phyloP scores from a whole-genome alignment of 2,329 filamentous ascomycete genomes.

The Fusarium sp. region DNA sequence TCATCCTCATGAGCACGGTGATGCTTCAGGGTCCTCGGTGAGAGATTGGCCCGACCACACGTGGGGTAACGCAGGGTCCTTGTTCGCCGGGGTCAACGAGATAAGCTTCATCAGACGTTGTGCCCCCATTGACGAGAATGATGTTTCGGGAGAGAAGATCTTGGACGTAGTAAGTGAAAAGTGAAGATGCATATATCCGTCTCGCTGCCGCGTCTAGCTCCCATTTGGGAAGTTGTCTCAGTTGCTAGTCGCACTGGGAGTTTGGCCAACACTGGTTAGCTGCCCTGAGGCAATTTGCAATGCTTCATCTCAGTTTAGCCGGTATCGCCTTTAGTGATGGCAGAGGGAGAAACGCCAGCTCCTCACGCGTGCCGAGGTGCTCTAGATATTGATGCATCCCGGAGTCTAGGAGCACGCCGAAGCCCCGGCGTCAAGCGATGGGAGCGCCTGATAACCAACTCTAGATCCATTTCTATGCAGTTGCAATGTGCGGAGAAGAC shows the following conservation, averaged over 20 bases:
- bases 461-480: slow-evolving; percentile 9
- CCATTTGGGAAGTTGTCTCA: background rate
- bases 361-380: background rate
- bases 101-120: background rate
- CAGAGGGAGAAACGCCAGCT: background rate
- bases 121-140: background rate
- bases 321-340: background rate
- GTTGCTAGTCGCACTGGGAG: background rate
- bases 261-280: background rate
- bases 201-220: background rate
- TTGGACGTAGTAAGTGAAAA: background rate
- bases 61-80: slow-evolving; percentile 13
- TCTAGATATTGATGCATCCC: background rate
- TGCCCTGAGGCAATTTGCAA: background rate
- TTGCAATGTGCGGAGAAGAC: background rate
- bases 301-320: background rate
- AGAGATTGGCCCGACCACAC: slow-evolving; percentile 7
- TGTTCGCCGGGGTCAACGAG: background rate
- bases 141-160: background rate
- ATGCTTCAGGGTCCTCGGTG: background rate
- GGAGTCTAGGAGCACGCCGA: slow-evolving; percentile 4
- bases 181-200: background rate
- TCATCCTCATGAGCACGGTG: background rate
- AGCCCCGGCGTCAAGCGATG: background rate
- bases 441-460: background rate